Percentiles rank a stretch among this genome's conserved stretches.
Evolutionary conservation across 768 basidiomycete species (phyloP).

Genomic region (Lactifluus volemus): DNA sequence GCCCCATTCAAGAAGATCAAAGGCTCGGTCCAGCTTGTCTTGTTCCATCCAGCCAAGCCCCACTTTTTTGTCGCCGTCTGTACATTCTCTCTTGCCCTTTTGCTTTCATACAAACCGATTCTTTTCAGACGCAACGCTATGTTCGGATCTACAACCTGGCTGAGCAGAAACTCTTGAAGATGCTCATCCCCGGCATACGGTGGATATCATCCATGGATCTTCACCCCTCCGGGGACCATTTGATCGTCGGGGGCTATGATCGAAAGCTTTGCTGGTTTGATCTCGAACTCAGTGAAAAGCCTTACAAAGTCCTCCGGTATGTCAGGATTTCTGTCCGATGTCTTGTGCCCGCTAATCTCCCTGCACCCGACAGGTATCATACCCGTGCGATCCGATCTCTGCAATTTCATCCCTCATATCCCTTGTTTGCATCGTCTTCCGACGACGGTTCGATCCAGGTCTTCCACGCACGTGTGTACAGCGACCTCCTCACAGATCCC

Average conservation of each 20-base stretch:
- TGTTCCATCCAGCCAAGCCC: conserved; percentile 92
- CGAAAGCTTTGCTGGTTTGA: conserved; percentile 99
- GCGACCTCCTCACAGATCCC: conserved; percentile 94
- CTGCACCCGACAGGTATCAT: conserved; percentile 66
- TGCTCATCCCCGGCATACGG: conserved; percentile 87
- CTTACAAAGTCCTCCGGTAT: conserved; percentile 91
- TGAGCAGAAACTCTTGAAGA: conserved; percentile 88
- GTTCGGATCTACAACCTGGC: conserved; percentile 92
- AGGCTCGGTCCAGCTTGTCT: conserved; percentile 80
- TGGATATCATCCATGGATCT: conserved; percentile 99
- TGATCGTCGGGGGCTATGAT: conserved; percentile 97
- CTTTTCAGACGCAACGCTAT: conserved; percentile 82
- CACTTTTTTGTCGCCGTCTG: conserved; percentile 96
- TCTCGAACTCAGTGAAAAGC: conserved; percentile 91
- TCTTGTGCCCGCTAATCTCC: not conserved
- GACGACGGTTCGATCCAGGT: conserved; percentile 97
- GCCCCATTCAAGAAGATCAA: conserved; percentile 96
- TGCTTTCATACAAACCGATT: not conserved
- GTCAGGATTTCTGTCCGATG: conserved; percentile 21
- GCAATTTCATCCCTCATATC: conserved; percentile 90
- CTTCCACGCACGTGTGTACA: conserved; percentile 93
- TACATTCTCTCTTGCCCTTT: conserved; percentile 17
- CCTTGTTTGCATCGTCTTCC: conserved; percentile 91
- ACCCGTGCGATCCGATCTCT: conserved; percentile 86
- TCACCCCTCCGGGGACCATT: conserved; percentile 91